Evolutionary conservation across 345 rosid species (phyloP).

Genomic region (Camelina neglecta): DNA sequence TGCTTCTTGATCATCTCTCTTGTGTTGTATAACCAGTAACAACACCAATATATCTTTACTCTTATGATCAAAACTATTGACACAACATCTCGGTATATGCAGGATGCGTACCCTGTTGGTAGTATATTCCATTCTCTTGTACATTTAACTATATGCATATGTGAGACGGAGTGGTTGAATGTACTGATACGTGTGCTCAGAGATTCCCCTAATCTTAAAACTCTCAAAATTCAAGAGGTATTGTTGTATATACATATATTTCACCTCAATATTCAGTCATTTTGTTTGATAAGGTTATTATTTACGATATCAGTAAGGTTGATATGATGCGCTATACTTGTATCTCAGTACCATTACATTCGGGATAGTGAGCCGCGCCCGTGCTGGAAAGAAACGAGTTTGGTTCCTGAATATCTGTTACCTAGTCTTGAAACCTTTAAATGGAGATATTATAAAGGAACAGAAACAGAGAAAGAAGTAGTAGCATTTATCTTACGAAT

Average conservation of each 20-base stretch:
- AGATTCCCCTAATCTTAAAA: not conserved
- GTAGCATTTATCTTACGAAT: slow-evolving; percentile 2
- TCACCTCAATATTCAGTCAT: not conserved
- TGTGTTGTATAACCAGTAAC: no score
- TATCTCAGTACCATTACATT: not conserved
- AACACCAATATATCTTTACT: no score
- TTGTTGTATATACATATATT: not conserved
- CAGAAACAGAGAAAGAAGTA: not conserved
- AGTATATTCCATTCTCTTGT: not conserved
- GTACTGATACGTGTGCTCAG: slow-evolving; percentile 8
- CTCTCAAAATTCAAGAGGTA: not conserved
- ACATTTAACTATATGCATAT: not conserved
- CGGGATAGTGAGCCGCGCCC: not conserved
- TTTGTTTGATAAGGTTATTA: not conserved
- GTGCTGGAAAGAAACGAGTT: not conserved
- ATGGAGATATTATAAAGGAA: slow-evolving; percentile 16
- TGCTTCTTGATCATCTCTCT: no score
- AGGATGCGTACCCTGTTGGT: not conserved
- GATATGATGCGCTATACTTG: not conserved
- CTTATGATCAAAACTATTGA: no score
- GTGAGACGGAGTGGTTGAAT: slow-evolving; percentile 9
- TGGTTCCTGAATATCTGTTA: not conserved
- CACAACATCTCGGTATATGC: not conserved
- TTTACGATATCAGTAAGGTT: not conserved
- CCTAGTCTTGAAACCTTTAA: not conserved